phyloP scores from a whole-genome alignment of 2,329 filamentous ascomycete species.

The Stagonosporopsis rhizophila region DNA sequence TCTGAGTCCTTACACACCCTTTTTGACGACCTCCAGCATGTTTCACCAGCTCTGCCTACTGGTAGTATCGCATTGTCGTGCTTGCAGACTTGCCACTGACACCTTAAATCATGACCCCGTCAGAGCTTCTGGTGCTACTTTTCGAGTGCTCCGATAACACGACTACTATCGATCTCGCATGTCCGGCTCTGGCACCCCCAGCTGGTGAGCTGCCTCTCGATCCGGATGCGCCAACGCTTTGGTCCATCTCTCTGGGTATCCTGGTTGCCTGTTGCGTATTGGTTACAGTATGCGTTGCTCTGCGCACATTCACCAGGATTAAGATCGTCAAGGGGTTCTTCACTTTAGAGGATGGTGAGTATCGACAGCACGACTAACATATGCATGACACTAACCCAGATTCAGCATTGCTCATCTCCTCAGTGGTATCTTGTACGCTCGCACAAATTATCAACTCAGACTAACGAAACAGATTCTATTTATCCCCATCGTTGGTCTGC shows the following conservation, averaged over 20 bases:
- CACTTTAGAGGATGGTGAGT: neutral
- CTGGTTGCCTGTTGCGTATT: neutral
- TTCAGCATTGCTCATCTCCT: neutral
- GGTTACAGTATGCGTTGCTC: neutral
- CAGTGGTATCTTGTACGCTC: neutral
- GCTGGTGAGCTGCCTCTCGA: constrained; percentile 17
- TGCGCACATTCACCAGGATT: neutral
- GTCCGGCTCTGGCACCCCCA: constrained; percentile 20
- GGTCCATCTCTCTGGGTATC: constrained; percentile 2
- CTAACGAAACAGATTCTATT: constrained; percentile 1
- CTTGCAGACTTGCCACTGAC: neutral
- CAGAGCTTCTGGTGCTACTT: neutral
- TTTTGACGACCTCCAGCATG: neutral
- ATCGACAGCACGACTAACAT: neutral
- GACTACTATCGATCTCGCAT: neutral
- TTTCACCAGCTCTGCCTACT: neutral
- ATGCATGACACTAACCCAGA: neutral
- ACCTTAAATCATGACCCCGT: constrained; percentile 1
- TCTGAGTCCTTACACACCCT: neutral
- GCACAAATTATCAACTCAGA: neutral
- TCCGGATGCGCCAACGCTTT: constrained; percentile 11
- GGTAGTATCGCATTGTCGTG: neutral
- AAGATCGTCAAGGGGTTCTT: neutral
- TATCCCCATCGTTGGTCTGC: constrained; percentile 11
- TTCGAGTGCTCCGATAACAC: neutral